Conservation (phyloP, 371 early-diverging fungal species). For the Fennellomyces sp. region DNA sequence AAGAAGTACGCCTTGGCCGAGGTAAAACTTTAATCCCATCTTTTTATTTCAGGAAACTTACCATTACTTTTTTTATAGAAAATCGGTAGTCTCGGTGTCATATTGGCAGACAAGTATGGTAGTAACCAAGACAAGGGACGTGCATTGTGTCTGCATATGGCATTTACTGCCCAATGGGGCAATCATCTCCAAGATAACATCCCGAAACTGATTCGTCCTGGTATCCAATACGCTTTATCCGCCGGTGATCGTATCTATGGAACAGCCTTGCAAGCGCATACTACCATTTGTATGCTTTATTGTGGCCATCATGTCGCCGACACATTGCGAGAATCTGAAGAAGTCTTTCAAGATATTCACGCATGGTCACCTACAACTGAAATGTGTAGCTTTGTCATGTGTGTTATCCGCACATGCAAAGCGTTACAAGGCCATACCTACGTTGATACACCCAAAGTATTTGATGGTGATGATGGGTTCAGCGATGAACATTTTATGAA, state of each 20-base stretch:
- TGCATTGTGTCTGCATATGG: conserved; percentile 27
- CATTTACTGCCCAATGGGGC: conserved; percentile 35
- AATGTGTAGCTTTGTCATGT: conserved; percentile 34
- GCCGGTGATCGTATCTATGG: conserved; percentile 50
- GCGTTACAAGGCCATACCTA: conserved; percentile 43
- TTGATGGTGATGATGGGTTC: conserved; percentile 48
- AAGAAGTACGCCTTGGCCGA: conserved; percentile 30
- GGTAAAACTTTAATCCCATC: not conserved
- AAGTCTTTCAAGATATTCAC: conserved; percentile 38
- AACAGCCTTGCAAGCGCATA: conserved; percentile 33
- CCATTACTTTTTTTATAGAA: conserved; percentile 7
- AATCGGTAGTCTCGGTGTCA: conserved; percentile 35
- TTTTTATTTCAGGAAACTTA: not conserved
- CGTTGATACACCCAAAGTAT: conserved; percentile 21
- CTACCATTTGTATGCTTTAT: conserved; percentile 24
- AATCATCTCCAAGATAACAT: conserved; percentile 27
- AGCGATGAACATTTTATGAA: conserved; percentile 37
- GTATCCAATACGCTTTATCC: conserved; percentile 17
- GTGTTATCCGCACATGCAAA: conserved; percentile 38
- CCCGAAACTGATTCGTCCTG: conserved; percentile 12
- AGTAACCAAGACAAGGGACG: conserved; percentile 40
- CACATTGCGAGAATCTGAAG: conserved; percentile 30
- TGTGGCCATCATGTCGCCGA: conserved; percentile 27
- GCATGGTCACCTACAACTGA: conserved; percentile 40
- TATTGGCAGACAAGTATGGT: conserved; percentile 30